A percentile compares a stretch with the other conserved stretches of the same genome.
Conservation (phyloP, 1,284 basidiomycete genomes). For the Blastosporella zonata region DNA sequence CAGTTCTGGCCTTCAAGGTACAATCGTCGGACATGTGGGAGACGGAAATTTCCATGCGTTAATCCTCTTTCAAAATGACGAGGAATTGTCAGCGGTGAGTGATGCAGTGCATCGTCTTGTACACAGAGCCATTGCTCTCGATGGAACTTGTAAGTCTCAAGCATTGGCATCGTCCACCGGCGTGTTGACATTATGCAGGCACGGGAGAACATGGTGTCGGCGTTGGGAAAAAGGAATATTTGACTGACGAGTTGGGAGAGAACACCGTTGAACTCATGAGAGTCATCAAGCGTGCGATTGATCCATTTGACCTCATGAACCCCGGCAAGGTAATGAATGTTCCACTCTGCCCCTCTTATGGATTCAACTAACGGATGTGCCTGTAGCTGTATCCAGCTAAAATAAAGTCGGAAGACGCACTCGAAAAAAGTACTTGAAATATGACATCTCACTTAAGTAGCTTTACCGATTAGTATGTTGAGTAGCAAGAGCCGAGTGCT, state of each 20-base stretch:
- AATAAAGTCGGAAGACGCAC: background rate
- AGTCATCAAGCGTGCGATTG: constrained; percentile 70
- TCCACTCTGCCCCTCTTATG: constrained; percentile 5
- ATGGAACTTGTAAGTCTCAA: constrained; percentile 63
- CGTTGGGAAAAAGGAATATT: constrained; percentile 73
- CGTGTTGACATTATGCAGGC: constrained; percentile 31
- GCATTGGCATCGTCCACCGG: background rate
- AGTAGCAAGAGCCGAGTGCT: too few relatives aligned
- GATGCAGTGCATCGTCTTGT: constrained; percentile 68
- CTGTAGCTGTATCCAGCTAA: constrained; percentile 32
- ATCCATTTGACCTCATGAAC: constrained; percentile 77
- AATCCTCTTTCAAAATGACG: constrained; percentile 60
- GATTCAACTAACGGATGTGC: background rate
- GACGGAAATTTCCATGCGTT: constrained; percentile 80
- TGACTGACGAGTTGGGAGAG: constrained; percentile 71
- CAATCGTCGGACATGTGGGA: constrained; percentile 83
- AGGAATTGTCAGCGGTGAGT: constrained; percentile 54
- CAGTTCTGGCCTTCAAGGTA: constrained; percentile 58
- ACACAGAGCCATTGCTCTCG: constrained; percentile 61
- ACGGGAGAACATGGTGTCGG: constrained; percentile 64
- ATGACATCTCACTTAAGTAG: background rate
- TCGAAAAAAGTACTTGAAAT: background rate
- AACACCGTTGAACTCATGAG: constrained; percentile 81
- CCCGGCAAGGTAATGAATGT: constrained; percentile 62
- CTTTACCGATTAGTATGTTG: background rate